These are phyloP conservation scores for Erucastrum elatum DNA, from an alignment of 345 rosid species.

Conservation along the genomic window DNA sequence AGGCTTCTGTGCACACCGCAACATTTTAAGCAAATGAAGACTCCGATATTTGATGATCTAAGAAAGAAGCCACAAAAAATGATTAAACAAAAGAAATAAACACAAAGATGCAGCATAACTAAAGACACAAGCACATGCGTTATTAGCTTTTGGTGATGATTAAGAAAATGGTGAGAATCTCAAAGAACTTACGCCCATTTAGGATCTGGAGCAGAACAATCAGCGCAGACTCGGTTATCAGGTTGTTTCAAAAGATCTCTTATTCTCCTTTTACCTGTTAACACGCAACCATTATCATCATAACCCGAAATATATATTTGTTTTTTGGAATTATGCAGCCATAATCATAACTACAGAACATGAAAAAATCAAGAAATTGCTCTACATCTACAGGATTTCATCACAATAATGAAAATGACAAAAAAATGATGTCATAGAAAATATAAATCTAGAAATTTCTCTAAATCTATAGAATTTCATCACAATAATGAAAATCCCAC, in stretches of 20 bases:
- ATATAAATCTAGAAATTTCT: no score
- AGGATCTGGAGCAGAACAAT: slow-evolving; percentile 87
- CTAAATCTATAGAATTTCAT: neutral
- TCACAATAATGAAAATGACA: neutral
- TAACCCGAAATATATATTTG: neutral
- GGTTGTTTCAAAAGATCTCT: slow-evolving; percentile 45
- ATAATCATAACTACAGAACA: neutral
- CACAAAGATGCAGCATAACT: neutral
- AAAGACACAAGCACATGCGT: neutral
- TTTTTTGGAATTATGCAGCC: neutral
- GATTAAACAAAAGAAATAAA: no score
- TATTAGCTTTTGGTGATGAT: neutral
- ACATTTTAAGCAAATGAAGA: slow-evolving; percentile 90
- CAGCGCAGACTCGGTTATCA: slow-evolving; percentile 74
- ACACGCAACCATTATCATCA: neutral
- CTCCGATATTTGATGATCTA: slow-evolving; percentile 80
- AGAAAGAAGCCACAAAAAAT: slow-evolving; percentile 19
- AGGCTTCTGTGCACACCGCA: slow-evolving; percentile 95
- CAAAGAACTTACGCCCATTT: slow-evolving; percentile 84
- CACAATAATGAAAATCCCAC: neutral
- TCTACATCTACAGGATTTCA: neutral
- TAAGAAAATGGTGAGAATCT: neutral
- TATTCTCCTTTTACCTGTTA: slow-evolving; percentile 34
- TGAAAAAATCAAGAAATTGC: neutral
- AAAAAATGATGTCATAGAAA: no score